Evolutionary conservation across 148 eudicot species (phyloP), one percentile per base, ranked within the genome.

Genomic region (Polygonum maritimum): DNA sequence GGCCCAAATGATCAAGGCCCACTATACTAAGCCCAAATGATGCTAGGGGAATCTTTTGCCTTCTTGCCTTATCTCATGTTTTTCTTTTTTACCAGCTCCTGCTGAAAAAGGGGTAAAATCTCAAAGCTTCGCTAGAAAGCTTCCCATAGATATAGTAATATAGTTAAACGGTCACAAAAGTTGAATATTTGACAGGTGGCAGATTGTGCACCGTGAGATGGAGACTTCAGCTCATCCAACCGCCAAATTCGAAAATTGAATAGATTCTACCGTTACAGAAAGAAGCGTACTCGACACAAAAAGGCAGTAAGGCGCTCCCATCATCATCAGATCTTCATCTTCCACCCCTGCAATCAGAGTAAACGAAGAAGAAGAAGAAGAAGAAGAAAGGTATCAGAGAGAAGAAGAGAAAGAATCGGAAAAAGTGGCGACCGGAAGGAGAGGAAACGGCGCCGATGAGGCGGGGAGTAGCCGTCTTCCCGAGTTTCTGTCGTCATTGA

Each of bases 401-500:
- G 6, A 57, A n/a, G n/a, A 8, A 13, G 51, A 39, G 48, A 51
- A 18, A 14, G 54, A 78, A 48, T 26, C 31, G 35, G 1, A 55
- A 48, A 76, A 75, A 57, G 90, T 89, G 90, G 95, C 91, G 84
- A 80, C 80, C 54, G 84, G 77, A 78, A 80, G 78, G 77, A 47
- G 78, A 69, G 88, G 78, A 84, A 81, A 75, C 72, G 87, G 45
- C 48, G 82, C 51, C 48, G 78, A 33, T 60, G 31, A 47, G 90
- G 80, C 83, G 7, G 85, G 86, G 74, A 87, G 79, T 72, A 76
- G 90, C 85, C 93, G 89, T 84, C 88, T 90, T 83, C 85, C 84
- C 44, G 41, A 80, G 77, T 86, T 88, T 78, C 38, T 90, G 10
- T 86, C 90, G 38, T 80, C 91, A 18, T 33, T 90, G 22, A 60